Evolutionary conservation across 768 basidiomycete species (phyloP).

Genomic region (Podaxis sp.): DNA sequence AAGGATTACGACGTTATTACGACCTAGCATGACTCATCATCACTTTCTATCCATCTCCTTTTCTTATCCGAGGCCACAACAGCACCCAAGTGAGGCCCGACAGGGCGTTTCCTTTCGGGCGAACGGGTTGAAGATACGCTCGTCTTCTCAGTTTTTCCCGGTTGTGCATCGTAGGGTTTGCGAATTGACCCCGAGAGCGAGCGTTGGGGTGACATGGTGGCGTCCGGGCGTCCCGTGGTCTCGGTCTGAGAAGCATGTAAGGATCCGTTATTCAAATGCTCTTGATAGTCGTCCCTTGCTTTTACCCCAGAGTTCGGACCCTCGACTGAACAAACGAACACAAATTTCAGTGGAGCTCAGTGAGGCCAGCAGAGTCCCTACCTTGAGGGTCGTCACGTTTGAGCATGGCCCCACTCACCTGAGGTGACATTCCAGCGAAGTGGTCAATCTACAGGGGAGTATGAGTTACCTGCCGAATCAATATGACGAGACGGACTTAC

Average conservation of each 20-base stretch:
- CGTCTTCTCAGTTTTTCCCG: not conserved
- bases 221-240: not conserved
- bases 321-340: not conserved
- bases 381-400: not conserved
- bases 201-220: not conserved
- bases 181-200: not conserved
- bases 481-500: not conserved
- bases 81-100: too few relatives aligned
- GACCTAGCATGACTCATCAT: not conserved
- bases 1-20: not conserved
- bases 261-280: not conserved
- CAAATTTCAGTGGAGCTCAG: not conserved
- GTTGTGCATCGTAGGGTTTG: not conserved
- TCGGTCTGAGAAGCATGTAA: not conserved
- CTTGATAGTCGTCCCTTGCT: not conserved
- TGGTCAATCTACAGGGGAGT: not conserved
- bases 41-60: not conserved
- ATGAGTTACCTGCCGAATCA: not conserved
- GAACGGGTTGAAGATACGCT: not conserved
- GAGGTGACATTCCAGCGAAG: not conserved
- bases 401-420: not conserved
- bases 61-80: not conserved
- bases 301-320: not conserved
- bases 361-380: not conserved
- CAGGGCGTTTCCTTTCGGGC: not conserved